These are phyloP conservation scores for Murraya koenigii DNA, from an alignment of 345 rosid genomes.

Conservation along the genomic window DNA sequence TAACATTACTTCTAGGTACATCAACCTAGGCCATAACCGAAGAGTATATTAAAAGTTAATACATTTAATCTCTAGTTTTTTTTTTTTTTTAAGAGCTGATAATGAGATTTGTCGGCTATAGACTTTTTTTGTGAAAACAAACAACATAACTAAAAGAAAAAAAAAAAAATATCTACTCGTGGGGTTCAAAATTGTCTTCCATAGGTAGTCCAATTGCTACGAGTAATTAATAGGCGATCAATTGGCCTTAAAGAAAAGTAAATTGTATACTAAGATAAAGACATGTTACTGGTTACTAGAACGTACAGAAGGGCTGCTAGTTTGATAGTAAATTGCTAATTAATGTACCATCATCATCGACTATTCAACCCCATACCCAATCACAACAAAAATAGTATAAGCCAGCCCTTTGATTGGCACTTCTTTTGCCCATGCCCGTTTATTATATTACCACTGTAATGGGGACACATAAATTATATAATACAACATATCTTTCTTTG, in stretches of 20 bases:
- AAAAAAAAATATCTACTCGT: no score
- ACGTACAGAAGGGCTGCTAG: neutral
- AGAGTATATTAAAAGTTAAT: neutral
- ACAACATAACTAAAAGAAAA: no score
- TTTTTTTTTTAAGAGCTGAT: no score
- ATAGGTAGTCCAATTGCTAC: neutral
- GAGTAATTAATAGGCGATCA: neutral
- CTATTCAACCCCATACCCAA: neutral
- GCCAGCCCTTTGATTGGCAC: neutral
- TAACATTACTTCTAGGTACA: no score
- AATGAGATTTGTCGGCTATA: no score
- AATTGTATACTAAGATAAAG: neutral
- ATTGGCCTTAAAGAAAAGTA: neutral
- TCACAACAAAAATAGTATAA: neutral
- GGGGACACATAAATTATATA: neutral
- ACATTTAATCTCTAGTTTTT: no score
- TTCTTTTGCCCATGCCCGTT: no score
- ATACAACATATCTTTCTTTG: no score
- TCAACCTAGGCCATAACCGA: rapidly evolving
- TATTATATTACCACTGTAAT: neutral
- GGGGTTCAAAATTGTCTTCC: neutral
- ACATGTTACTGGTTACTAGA: neutral
- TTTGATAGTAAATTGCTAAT: neutral
- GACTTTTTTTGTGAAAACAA: no score
- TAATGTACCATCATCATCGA: neutral